Percentiles rank a stretch among this genome's conserved stretches.
Evolutionary conservation across 1,139 yeast species (phyloP).

Genomic region (Candida sp.): DNA sequence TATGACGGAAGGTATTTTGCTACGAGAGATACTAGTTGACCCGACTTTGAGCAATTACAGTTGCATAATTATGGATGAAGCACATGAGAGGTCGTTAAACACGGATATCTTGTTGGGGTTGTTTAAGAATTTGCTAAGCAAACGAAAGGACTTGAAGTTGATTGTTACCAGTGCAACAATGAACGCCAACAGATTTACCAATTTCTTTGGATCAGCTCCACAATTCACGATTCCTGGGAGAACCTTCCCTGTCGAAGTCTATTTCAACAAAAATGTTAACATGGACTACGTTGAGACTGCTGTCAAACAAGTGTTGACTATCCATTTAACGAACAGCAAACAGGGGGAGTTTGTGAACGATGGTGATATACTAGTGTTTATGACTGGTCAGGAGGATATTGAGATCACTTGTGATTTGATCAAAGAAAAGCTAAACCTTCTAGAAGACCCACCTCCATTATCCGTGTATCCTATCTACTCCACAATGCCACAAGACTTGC

Average conservation of each 20-base stretch:
- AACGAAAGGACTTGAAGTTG: slow-evolving; percentile 75
- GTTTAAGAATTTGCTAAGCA: slow-evolving; percentile 61
- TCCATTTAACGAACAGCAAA: slow-evolving; percentile 57
- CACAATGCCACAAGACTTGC: slow-evolving; percentile 85
- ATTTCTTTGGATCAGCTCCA: slow-evolving; percentile 87
- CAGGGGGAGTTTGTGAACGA: slow-evolving; percentile 41
- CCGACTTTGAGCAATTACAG: slow-evolving; percentile 72
- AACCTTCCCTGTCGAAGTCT: slow-evolving; percentile 85
- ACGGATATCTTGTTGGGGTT: slow-evolving; percentile 88
- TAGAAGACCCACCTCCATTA: slow-evolving; percentile 64
- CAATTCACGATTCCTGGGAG: slow-evolving; percentile 90
- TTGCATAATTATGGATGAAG: slow-evolving; percentile 94
- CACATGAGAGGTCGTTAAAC: slow-evolving; percentile 89
- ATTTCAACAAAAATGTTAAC: slow-evolving; percentile 65
- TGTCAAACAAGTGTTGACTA: slow-evolving; percentile 77
- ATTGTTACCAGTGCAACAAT: slow-evolving; percentile 95
- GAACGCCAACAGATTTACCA: slow-evolving; percentile 82
- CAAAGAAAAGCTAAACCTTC: slow-evolving; percentile 56
- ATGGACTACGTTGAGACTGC: slow-evolving; percentile 90
- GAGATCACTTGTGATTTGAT: slow-evolving; percentile 79
- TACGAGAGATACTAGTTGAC: slow-evolving; percentile 78
- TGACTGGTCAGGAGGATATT: slow-evolving; percentile 98
- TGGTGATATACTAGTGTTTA: slow-evolving; percentile 90
- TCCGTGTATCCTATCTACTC: slow-evolving; percentile 88
- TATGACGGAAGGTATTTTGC: slow-evolving; percentile 91